Evolutionary conservation across 805 yeast species (phyloP).

Genomic region (Aciculoconidium aculeatum): DNA sequence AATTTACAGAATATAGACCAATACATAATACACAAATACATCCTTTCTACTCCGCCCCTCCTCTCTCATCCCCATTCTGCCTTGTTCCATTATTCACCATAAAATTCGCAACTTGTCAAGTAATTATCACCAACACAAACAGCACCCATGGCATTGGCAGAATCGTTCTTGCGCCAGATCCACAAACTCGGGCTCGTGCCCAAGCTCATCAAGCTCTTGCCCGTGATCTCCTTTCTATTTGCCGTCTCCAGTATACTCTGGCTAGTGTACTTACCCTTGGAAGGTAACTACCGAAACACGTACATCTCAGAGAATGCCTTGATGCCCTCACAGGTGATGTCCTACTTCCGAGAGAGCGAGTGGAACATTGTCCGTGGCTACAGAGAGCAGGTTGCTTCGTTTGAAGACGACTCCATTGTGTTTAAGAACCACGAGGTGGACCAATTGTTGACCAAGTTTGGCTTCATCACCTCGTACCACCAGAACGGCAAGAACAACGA

Average conservation of each 20-base stretch:
- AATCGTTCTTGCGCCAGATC: constrained; percentile 31
- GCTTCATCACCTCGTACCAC: constrained; percentile 53
- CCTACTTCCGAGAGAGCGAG: constrained; percentile 88
- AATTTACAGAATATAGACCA: no score
- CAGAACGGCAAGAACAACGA: constrained; percentile 37
- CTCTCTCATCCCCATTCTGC: no score
- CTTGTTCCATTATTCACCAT: no score
- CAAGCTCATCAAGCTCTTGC: constrained; percentile 26
- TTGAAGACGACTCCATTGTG: constrained; percentile 20
- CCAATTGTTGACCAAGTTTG: constrained; percentile 64
- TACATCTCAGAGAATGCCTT: constrained; percentile 94
- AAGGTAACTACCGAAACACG: constrained; percentile 77
- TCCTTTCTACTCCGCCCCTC: neutral
- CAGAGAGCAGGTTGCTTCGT: constrained; percentile 50
- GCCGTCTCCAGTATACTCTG: constrained; percentile 32
- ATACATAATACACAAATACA: no score
- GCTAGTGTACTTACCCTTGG: constrained; percentile 63
- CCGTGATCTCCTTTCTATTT: constrained; percentile 27
- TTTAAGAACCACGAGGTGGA: constrained; percentile 43
- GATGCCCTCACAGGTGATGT: constrained; percentile 92
- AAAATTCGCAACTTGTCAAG: neutral
- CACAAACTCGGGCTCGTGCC: constrained; percentile 37
- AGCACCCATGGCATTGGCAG: constrained; percentile 41
- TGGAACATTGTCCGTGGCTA: constrained; percentile 91
- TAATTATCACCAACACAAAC: neutral